Percentiles rank a stretch among this genome's conserved stretches.
These are phyloP conservation scores for Acorus gramineus DNA, from an alignment of 106 monocot species.

Conservation along the genomic window DNA sequence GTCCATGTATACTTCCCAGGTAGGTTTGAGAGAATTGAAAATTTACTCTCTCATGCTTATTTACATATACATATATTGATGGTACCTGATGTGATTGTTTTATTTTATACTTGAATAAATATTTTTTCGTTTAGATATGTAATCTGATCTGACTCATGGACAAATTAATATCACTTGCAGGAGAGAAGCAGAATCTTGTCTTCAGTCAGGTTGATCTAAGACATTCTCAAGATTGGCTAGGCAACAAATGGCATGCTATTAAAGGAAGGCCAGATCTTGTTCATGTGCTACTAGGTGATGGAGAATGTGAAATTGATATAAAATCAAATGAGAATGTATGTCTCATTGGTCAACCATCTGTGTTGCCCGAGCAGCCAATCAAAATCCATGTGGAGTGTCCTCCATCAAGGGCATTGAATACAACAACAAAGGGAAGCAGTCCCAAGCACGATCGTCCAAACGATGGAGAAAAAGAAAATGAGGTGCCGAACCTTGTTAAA, in stretches of 20 bases:
- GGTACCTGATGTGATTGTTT: not conserved
- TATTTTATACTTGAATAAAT: not conserved
- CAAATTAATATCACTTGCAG: constrained; percentile 15
- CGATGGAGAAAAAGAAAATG: not conserved
- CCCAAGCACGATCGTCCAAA: not conserved
- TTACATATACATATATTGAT: not conserved
- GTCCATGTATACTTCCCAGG: constrained; percentile 80
- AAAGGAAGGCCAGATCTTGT: constrained; percentile 29
- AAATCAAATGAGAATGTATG: not conserved
- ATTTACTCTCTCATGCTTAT: not conserved
- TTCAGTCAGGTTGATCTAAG: constrained; percentile 39
- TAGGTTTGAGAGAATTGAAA: constrained; percentile 8
- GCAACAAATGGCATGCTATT: constrained; percentile 31
- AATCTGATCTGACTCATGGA: not conserved
- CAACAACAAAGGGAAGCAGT: too few species aligned
- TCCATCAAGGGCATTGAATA: not conserved
- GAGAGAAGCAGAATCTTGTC: constrained; percentile 19
- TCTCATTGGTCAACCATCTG: not conserved
- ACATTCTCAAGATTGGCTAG: constrained; percentile 39
- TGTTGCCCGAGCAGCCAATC: not conserved
- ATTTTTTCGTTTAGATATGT: not conserved
- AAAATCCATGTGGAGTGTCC: not conserved
- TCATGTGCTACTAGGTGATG: constrained; percentile 8
- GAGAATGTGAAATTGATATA: not conserved
- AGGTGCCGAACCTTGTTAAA: constrained; percentile 6